phyloP scores from a whole-genome alignment of 306 rosid genomes.

The Rosa rugosa region DNA sequence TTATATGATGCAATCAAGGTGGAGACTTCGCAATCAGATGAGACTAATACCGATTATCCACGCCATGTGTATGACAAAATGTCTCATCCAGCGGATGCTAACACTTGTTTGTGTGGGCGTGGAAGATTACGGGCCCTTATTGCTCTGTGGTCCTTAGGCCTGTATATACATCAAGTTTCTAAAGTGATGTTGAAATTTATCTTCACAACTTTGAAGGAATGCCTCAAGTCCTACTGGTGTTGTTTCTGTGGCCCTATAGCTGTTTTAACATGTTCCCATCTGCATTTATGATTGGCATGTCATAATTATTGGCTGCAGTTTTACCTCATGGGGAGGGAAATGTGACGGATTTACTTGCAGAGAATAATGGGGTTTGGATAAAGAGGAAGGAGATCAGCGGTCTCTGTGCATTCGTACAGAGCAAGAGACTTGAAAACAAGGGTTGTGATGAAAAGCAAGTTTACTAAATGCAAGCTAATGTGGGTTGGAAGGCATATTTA shows the following conservation, averaged over 20 bases:
- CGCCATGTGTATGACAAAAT: neutral
- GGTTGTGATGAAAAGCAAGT: slow-evolving; percentile 14
- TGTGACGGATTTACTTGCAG: neutral
- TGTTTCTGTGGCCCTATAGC: slow-evolving; percentile 23
- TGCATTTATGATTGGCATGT: slow-evolving; percentile 12
- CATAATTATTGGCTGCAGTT: neutral
- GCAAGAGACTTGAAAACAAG: neutral
- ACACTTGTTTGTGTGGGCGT: neutral
- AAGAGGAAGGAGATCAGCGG: neutral
- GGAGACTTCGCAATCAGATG: neutral
- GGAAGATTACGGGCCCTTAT: slow-evolving; percentile 12
- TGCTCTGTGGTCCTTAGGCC: slow-evolving; percentile 14
- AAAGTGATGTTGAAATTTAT: slow-evolving; percentile 32
- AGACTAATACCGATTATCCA: neutral
- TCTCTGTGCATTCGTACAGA: neutral
- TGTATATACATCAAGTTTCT: neutral
- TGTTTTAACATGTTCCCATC: neutral
- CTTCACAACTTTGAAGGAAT: slow-evolving; percentile 11
- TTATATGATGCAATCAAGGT: neutral
- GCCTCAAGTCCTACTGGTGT: neutral
- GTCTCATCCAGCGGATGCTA: neutral
- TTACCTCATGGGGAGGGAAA: neutral
- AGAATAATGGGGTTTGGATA: neutral
- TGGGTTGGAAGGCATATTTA: neutral
- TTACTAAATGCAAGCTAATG: neutral